These are phyloP conservation scores for Brassica napus DNA, from an alignment of 345 rosid genomes.

Conservation along the genomic window DNA sequence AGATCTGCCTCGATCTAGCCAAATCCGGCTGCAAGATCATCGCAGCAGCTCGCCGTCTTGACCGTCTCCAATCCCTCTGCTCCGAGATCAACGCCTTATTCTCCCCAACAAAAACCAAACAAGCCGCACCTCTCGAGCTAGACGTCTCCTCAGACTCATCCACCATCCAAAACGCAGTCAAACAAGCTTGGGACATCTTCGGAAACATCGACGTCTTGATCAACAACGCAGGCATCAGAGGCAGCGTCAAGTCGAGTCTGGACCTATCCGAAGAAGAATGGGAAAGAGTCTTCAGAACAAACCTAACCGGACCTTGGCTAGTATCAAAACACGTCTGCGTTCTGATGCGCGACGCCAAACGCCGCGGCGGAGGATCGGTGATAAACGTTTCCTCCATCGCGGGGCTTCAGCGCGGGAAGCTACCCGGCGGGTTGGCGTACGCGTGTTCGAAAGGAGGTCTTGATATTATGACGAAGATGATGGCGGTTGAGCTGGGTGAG, in stretches of 20 bases:
- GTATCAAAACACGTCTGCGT: slow-evolving; percentile 68
- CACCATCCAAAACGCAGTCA: slow-evolving; percentile 47
- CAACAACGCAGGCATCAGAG: slow-evolving; percentile 81
- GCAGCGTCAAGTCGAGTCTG: slow-evolving; percentile 38
- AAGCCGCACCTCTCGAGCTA: slow-evolving; percentile 66
- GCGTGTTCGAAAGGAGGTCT: slow-evolving; percentile 63
- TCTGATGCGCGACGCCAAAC: slow-evolving; percentile 57
- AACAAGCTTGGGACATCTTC: slow-evolving; percentile 68
- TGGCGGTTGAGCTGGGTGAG: slow-evolving; percentile 73
- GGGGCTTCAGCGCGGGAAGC: slow-evolving; percentile 57
- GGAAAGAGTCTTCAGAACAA: slow-evolving; percentile 55
- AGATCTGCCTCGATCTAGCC: slow-evolving; percentile 71
- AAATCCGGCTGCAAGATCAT: slow-evolving; percentile 68
- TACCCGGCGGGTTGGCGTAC: slow-evolving; percentile 68
- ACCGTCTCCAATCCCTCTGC: slow-evolving; percentile 70
- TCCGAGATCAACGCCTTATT: slow-evolving; percentile 53
- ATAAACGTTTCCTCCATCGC: slow-evolving; percentile 74
- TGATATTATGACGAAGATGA: slow-evolving; percentile 72
- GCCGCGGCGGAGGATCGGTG: slow-evolving; percentile 78
- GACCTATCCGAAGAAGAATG: slow-evolving; percentile 60
- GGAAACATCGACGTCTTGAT: slow-evolving; percentile 71
- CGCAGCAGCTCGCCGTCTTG: slow-evolving; percentile 78
- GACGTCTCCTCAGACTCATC: slow-evolving; percentile 60
- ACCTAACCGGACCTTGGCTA: slow-evolving; percentile 76
- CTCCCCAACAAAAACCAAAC: slow-evolving; percentile 1